Evolutionary conservation across 768 basidiomycete species (phyloP), one percentile per base, ranked within the genome.

Genomic region (Cytidiella melzeri): DNA sequence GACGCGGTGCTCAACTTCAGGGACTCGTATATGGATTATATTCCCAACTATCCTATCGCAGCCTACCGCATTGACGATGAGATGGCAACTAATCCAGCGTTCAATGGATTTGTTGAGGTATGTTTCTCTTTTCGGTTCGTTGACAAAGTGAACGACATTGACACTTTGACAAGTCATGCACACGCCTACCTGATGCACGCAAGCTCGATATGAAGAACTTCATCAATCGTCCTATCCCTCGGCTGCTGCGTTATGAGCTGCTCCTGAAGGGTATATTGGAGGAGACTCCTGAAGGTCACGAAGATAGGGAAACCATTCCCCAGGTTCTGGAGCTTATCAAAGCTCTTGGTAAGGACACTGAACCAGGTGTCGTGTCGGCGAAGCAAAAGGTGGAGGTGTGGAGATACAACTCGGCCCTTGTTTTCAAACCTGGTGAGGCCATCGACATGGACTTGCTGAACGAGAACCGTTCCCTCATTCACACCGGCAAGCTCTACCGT

Each of bases 1-100:
- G 85, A 93, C 62, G 91, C 91, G 3, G 91, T 93, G 1, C 74
- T 96, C 52, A 91, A 94, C 56, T 98, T 95, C 75, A 79, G 89
- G 5, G 87, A 90, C 43, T 84, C 87, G 12, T 99, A 99, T 66
- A 81, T 93, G 74, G 87, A 92, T 53, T 97, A 96, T 58, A 81
- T 92, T 53, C 80, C 88, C n/a, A 84, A 93, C 68, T 90, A 93
- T 66, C 94, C 95, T 1, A 88, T 91, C 42, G 94, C 93, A 0
- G 84, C 87, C 1, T 88, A 88, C 60, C 71, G 86, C 39, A 86
- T 97, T 48, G 88, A 91, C 51, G 84, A 92, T 25, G 94, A 96
- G 69, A 83, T 87, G 75, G 82, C 75, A 9, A 85, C 77, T 46
- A 97, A 95, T 55, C 69, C 76, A 1, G 70, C 81, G 2, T 97